These are phyloP conservation scores for Mariannaea sp. DNA, from an alignment of 2,329 filamentous ascomycete genomes.

Conservation along the genomic window DNA sequence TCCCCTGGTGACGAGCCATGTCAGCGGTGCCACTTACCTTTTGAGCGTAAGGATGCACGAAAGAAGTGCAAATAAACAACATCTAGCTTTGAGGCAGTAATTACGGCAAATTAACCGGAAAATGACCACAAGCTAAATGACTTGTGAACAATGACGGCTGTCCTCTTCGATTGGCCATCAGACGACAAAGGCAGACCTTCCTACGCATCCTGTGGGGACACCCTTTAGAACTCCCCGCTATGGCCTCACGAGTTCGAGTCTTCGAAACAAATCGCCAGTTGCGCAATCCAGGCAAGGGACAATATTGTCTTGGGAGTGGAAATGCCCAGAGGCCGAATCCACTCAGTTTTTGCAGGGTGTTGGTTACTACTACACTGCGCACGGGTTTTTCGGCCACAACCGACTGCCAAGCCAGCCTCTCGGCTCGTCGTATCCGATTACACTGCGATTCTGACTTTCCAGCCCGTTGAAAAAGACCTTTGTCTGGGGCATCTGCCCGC, in stretches of 20 bases:
- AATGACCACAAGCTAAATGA: neutral
- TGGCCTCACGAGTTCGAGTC: constrained; percentile 30
- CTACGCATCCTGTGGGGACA: constrained; percentile 29
- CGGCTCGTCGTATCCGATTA: constrained; percentile 39
- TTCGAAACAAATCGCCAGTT: constrained; percentile 22
- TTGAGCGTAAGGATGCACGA: neutral
- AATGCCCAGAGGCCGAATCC: constrained; percentile 31
- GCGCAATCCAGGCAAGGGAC: constrained; percentile 27
- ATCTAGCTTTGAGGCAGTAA: no score
- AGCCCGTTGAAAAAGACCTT: constrained; percentile 22
- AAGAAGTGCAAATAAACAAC: neutral
- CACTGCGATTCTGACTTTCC: constrained; percentile 31
- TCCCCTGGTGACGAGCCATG: constrained; percentile 3
- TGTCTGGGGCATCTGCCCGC: constrained; percentile 21
- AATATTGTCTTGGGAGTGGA: constrained; percentile 27
- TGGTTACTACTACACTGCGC: constrained; percentile 35
- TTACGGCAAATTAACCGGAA: no score
- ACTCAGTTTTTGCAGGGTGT: constrained; percentile 37
- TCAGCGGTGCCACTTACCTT: neutral
- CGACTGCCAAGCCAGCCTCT: constrained; percentile 40
- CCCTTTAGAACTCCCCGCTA: constrained; percentile 24
- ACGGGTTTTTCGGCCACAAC: constrained; percentile 37
- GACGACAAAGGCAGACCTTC: constrained; percentile 24
- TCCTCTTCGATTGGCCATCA: constrained; percentile 15
- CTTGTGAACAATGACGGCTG: constrained; percentile 13